phyloP scores from a whole-genome alignment of 2,329 filamentous ascomycete genomes.

The Ceratocystis harringtonii region DNA sequence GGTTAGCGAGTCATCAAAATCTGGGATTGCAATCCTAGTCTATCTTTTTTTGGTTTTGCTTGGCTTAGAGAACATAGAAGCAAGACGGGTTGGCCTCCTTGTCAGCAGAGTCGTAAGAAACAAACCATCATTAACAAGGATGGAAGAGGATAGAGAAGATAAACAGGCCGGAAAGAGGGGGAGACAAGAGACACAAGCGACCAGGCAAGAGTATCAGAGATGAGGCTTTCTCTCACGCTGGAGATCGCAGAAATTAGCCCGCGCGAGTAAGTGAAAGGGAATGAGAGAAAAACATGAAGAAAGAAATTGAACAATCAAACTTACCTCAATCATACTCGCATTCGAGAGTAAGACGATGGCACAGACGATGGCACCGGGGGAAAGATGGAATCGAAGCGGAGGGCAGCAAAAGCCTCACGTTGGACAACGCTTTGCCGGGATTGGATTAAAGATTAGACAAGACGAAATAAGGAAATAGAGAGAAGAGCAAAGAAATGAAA shows the following conservation, averaged over 20 bases:
- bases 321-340: neutral
- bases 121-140: neutral
- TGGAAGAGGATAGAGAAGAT: neutral
- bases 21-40: neutral
- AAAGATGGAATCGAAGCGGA: neutral
- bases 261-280: neutral
- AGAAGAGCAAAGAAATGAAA: neutral
- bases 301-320: neutral
- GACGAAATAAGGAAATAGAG: neutral
- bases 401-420: slow-evolving; percentile 4
- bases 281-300: neutral
- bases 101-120: neutral
- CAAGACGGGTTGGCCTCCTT: neutral
- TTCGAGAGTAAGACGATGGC: neutral
- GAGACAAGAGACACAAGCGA: neutral
- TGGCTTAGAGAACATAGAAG: neutral
- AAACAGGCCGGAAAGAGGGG: neutral
- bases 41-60: neutral
- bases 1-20: slow-evolving; percentile 13
- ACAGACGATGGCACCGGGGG: slow-evolving; percentile 1
- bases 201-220: neutral
- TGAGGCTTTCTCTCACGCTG: neutral
- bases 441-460: neutral
- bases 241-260: neutral
- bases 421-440: neutral